A percentile compares a stretch with the other conserved stretches of the same genome.
These are phyloP conservation scores for Penicillium crustosum DNA, from an alignment of 2,329 filamentous ascomycete species.

Conservation along the genomic window DNA sequence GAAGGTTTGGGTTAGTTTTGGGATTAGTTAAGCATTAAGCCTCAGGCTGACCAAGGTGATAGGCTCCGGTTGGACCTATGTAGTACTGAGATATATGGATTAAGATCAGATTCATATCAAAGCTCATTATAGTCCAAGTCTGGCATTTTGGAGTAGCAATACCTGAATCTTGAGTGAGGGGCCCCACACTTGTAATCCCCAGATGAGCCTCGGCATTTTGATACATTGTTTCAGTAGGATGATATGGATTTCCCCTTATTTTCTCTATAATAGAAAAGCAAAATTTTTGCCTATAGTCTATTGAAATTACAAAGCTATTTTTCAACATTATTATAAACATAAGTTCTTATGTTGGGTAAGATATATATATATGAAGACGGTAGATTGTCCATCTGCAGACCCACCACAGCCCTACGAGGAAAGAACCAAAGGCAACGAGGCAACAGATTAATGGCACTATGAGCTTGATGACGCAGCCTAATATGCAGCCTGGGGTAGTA, in stretches of 20 bases:
- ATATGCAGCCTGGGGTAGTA: neutral
- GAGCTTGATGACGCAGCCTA: neutral
- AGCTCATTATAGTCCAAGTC: neutral
- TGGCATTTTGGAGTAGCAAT: neutral
- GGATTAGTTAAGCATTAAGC: neutral
- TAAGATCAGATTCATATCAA: neutral
- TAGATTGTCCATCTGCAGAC: neutral
- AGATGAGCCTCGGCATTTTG: neutral
- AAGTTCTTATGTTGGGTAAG: neutral
- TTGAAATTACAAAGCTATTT: neutral
- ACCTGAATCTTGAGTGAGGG: neutral
- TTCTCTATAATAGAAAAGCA: neutral
- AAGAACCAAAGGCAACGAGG: neutral
- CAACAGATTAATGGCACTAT: neutral
- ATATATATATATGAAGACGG: neutral
- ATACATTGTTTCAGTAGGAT: too few species aligned
- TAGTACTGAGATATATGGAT: neutral
- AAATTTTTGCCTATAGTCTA: neutral
- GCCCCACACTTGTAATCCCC: neutral
- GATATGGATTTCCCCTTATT: too few species aligned
- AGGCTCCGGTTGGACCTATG: neutral
- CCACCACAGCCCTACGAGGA: neutral
- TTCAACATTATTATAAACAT: neutral
- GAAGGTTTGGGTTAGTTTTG: neutral
- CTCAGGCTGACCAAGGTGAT: neutral